phyloP scores from a whole-genome alignment of 1,284 basidiomycete species.

The Cutaneotrichosporon sp. region DNA sequence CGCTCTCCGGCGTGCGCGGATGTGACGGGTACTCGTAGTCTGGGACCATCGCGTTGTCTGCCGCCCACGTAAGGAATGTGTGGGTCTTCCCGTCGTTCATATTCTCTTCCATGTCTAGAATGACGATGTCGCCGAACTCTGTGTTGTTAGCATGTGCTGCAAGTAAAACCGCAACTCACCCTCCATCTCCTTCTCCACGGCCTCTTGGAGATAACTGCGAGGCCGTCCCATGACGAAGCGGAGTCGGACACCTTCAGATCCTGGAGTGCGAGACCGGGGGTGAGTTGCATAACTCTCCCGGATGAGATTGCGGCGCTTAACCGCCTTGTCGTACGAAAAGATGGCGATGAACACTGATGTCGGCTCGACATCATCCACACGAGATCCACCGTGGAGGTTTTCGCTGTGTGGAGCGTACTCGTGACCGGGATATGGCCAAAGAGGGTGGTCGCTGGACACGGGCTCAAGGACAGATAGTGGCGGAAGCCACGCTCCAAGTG shows the following conservation, averaged over 20 bases:
- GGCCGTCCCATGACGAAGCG: constrained; percentile 90
- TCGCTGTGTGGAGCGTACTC: constrained; percentile 20
- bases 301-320: constrained; percentile 82
- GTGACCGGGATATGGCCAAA: constrained; percentile 33
- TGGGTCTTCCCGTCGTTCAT: constrained; percentile 53
- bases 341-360: constrained; percentile 86
- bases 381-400: constrained; percentile 17
- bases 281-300: constrained; percentile 86
- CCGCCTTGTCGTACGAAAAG: constrained; percentile 79
- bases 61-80: constrained; percentile 57
- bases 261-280: constrained; percentile 67
- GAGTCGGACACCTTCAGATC: constrained; percentile 78
- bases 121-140: constrained; percentile 62
- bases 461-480: constrained; percentile 21
- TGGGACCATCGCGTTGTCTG: constrained; percentile 86
- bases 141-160: constrained; percentile 8
- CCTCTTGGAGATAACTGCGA: constrained; percentile 67
- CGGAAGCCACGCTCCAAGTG: neutral
- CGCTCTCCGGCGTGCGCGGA: constrained; percentile 9
- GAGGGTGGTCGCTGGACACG: constrained; percentile 43
- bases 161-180: constrained; percentile 55
- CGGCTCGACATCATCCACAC: constrained; percentile 68
- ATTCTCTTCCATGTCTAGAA: constrained; percentile 53
- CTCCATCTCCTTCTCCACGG: constrained; percentile 85
- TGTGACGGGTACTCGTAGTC: constrained; percentile 30